Conservation (phyloP, 2,329 filamentous ascomycete species). For the Scytalidium lignicola region DNA sequence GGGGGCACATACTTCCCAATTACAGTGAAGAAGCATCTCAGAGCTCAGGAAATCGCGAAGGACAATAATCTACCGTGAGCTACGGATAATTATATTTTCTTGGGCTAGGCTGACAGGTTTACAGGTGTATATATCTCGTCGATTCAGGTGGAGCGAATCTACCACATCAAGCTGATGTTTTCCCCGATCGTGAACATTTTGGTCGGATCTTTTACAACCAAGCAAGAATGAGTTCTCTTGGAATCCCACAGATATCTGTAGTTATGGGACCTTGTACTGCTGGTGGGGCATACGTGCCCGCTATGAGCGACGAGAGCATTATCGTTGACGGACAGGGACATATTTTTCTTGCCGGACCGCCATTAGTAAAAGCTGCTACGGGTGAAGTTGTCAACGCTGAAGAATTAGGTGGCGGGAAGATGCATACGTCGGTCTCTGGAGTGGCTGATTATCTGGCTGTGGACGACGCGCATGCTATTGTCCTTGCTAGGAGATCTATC, state of each 20-base stretch:
- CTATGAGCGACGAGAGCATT: constrained; percentile 96
- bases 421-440: constrained; percentile 86
- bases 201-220: constrained; percentile 97
- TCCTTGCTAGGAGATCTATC: constrained; percentile 78
- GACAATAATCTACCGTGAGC: constrained; percentile 72
- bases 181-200: constrained; percentile 92
- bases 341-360: constrained; percentile 92
- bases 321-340: constrained; percentile 95
- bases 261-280: constrained; percentile 98
- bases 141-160: constrained; percentile 95
- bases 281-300: constrained; percentile 90
- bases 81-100: not conserved
- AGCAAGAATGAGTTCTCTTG: constrained; percentile 81
- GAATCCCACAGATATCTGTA: constrained; percentile 89
- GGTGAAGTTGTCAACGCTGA: constrained; percentile 89
- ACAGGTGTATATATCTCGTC: constrained; percentile 85
- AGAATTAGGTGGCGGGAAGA: constrained; percentile 81
- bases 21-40: constrained; percentile 94
- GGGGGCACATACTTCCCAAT: constrained; percentile 96
- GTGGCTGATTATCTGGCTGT: constrained; percentile 95
- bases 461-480: constrained; percentile 85
- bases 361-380: constrained; percentile 91
- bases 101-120: constrained; percentile 1
- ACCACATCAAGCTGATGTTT: constrained; percentile 91
- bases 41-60: constrained; percentile 83